These are phyloP conservation scores for Penicillium sp. DNA, from an alignment of 2,329 filamentous ascomycete genomes.

Conservation along the genomic window DNA sequence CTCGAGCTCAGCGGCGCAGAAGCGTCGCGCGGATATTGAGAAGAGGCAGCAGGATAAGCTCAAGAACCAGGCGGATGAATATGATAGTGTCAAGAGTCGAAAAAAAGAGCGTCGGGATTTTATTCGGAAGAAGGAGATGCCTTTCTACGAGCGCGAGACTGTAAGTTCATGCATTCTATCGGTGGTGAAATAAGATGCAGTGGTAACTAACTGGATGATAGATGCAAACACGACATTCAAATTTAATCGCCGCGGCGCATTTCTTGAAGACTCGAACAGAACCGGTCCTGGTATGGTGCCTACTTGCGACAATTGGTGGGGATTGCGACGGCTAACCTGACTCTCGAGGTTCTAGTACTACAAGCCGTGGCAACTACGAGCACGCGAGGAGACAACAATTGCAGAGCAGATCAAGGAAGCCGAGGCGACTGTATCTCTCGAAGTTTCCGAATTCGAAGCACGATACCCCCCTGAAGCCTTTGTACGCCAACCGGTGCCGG, in stretches of 20 bases:
- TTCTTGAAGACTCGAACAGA: conserved; percentile 73
- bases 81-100: conserved; percentile 68
- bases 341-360: conserved; percentile 67
- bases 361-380: conserved; percentile 76
- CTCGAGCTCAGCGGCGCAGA: conserved; percentile 65
- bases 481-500: conserved; percentile 13
- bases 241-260: conserved; percentile 71
- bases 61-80: conserved; percentile 75
- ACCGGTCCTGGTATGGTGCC: conserved; percentile 70
- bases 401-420: conserved; percentile 70
- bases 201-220: conserved; percentile 38
- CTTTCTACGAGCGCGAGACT: conserved; percentile 73
- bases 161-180: conserved; percentile 56
- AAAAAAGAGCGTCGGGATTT: conserved; percentile 66
- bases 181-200: neutral
- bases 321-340: conserved; percentile 23
- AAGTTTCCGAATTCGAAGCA: conserved; percentile 66
- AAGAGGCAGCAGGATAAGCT: conserved; percentile 77
- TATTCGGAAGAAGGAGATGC: conserved; percentile 70
- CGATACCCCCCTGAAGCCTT: conserved; percentile 44
- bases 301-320: neutral
- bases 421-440: conserved; percentile 66
- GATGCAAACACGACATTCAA: conserved; percentile 76
- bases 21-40: conserved; percentile 78
- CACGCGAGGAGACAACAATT: conserved; percentile 71